phyloP scores from a whole-genome alignment of 164 flowering plant species.

The Cinnamomum micranthum region DNA sequence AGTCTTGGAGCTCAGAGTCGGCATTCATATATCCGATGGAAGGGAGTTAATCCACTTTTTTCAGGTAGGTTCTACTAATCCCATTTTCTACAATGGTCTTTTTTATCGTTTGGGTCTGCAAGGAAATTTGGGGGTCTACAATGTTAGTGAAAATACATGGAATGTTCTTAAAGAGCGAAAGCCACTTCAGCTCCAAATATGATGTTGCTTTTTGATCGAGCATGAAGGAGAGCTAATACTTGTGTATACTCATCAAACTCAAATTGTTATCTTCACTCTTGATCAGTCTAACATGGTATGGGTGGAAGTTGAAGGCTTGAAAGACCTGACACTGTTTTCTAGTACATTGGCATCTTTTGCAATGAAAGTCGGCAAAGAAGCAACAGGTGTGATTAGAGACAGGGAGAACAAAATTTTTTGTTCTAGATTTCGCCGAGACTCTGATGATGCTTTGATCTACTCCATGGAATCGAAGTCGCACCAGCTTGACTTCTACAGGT shows the following conservation, averaged over 20 bases:
- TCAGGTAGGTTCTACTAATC: background rate
- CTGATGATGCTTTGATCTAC: background rate
- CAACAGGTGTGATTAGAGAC: background rate
- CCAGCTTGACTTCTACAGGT: background rate
- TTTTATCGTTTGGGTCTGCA: slow-evolving; percentile 4
- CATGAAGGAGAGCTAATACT: slow-evolving; percentile 7
- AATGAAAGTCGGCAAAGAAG: background rate
- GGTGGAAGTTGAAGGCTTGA: slow-evolving; percentile 5
- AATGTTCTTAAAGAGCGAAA: slow-evolving; percentile 1
- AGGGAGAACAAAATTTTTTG: background rate
- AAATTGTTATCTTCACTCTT: background rate
- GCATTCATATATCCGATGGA: background rate
- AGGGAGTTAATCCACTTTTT: background rate
- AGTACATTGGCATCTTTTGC: slow-evolving; percentile 2
- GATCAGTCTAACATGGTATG: slow-evolving; percentile 2
- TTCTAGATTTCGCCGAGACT: background rate
- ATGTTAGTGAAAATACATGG: background rate
- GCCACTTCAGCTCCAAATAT: background rate
- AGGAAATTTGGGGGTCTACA: slow-evolving; percentile 7
- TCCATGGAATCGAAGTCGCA: background rate
- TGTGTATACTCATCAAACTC: background rate
- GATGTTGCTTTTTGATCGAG: background rate
- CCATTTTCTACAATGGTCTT: slow-evolving; percentile 5
- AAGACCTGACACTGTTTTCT: background rate
- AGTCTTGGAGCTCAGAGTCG: background rate